Evolutionary conservation across 352 stramenopile genomes (phyloP).

Genomic region (Blastocystis hominis): DNA sequence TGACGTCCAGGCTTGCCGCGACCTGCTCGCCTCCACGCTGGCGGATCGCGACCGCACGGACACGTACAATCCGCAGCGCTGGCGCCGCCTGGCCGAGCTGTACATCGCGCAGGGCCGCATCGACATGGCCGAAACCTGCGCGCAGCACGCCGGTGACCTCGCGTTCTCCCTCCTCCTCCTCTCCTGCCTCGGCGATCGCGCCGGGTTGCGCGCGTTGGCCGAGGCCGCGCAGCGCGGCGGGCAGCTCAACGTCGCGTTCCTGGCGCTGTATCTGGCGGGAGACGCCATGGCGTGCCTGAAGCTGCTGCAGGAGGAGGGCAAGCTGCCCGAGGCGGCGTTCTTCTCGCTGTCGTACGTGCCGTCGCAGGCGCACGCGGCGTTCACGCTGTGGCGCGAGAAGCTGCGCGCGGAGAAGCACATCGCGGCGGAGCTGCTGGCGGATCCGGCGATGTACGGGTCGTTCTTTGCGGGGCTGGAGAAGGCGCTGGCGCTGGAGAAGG

Average conservation of each 20-base stretch:
- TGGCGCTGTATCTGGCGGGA: slow-evolving; percentile 83
- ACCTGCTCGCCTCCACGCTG: slow-evolving; percentile 75
- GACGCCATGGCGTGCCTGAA: slow-evolving; percentile 87
- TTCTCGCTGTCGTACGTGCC: slow-evolving; percentile 94
- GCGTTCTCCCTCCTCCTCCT: slow-evolving; percentile 90
- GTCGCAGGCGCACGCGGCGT: slow-evolving; percentile 80
- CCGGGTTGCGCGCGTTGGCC: slow-evolving; percentile 79
- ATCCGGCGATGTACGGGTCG: slow-evolving; percentile 79
- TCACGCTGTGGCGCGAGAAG: slow-evolving; percentile 82
- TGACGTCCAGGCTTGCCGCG: slow-evolving; percentile 91
- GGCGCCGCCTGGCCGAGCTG: slow-evolving; percentile 61
- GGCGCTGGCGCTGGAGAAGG: slow-evolving; percentile 83
- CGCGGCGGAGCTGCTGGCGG: slow-evolving; percentile 83
- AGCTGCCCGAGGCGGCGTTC: slow-evolving; percentile 91
- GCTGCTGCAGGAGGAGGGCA: slow-evolving; percentile 83
- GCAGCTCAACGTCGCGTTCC: slow-evolving; percentile 72
- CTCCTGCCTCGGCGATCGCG: slow-evolving; percentile 81
- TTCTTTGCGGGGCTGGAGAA: slow-evolving; percentile 87
- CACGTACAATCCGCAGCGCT: slow-evolving; percentile 44
- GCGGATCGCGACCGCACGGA: slow-evolving; percentile 61
- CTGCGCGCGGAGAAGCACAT: slow-evolving; percentile 70
- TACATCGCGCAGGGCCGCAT: slow-evolving; percentile 68
- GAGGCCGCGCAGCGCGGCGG: slow-evolving; percentile 73
- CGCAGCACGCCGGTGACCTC: slow-evolving; percentile 85
- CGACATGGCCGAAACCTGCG: slow-evolving; percentile 78